Evolutionary conservation across 2,329 filamentous ascomycete species (phyloP).

Genomic region (Dothideomycetes sp.): DNA sequence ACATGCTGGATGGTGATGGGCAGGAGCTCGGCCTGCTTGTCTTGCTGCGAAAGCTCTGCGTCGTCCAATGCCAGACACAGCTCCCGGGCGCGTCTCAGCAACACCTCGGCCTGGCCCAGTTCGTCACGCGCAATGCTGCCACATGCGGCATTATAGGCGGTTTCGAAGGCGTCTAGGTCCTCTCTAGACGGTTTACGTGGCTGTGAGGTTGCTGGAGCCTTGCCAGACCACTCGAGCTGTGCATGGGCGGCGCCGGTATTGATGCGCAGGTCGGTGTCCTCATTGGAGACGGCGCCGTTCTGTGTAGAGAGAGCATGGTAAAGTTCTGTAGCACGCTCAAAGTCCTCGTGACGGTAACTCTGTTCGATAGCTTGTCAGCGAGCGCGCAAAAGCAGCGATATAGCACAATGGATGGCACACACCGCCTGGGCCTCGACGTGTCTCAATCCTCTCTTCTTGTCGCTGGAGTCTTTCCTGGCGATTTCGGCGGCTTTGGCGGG

Average conservation of each 20-base stretch:
- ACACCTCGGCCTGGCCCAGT: constrained; percentile 52
- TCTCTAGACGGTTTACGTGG: constrained; percentile 47
- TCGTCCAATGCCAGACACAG: constrained; percentile 68
- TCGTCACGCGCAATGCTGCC: constrained; percentile 61
- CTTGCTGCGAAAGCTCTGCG: constrained; percentile 51
- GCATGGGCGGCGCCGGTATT: constrained; percentile 65
- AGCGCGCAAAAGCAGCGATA: not conserved
- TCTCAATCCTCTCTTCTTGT: constrained; percentile 41
- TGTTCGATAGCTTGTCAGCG: constrained; percentile 14
- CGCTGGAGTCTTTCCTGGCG: constrained; percentile 25
- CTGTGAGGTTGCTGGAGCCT: constrained; percentile 42
- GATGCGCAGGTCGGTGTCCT: constrained; percentile 67
- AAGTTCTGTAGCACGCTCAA: constrained; percentile 54
- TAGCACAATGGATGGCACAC: too few species aligned
- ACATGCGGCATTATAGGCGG: constrained; percentile 72
- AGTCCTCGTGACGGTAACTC: constrained; percentile 67
- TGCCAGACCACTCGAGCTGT: constrained; percentile 61
- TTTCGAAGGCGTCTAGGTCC: constrained; percentile 68
- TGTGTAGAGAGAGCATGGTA: constrained; percentile 51
- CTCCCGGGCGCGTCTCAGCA: constrained; percentile 60
- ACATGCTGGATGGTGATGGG: constrained; percentile 70
- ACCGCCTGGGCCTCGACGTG: constrained; percentile 56
- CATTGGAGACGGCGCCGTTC: constrained; percentile 42
- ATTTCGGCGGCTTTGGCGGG: constrained; percentile 54
- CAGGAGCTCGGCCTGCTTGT: constrained; percentile 64